Base-by-base conservation (phyloP, 169 alveolate species). In the Plasmodium vivax region DNA sequence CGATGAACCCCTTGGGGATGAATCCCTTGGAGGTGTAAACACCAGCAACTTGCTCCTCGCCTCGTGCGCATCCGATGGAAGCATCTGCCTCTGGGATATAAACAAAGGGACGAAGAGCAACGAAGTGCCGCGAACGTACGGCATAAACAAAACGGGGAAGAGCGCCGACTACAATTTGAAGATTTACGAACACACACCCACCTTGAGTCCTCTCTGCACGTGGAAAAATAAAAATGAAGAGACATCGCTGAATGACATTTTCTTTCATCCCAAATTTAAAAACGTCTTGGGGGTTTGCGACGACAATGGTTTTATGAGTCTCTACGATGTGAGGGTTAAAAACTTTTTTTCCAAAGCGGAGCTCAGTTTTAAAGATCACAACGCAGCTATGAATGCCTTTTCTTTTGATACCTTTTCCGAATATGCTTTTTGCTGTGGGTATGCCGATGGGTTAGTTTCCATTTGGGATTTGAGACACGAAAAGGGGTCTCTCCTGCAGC, bases 61-160 rank as follows among this genome's bases (percentile, higher is more conserved):
- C 27, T 98, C 99, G 10, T 98, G 99, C n/a, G 97, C 99, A 30
- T 97, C 98, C 34, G 99, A 98, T 93, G 96, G 96, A 41, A 82
- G 97, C 30, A 97, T 98, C 41, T 96, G 98, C 85, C 92, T 98
- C 14, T 98, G 99, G 99, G 99, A 98, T 94, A 94, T 97, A 38
- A 98, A 97, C 93, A 84, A 95, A 41, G 83, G 68, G 2, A 54
- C 97, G 30, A 84, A 93, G 58, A 41, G 92, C 36, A 79, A 82
- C 45, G 84, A 73, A 6, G 96, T 94, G 9, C 93, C 93, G 5
- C 54, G 94, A 56, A 85, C 93, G 19, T 94, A 95, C 80, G 94
- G 95, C 10, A 73, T 95, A n/a, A 83, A 84, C 56, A 84, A 84
- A 84, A 73, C 74, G 14, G 90, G 95, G 3, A 93, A 93, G 27